Percentiles rank a stretch among this genome's conserved stretches.
phyloP scores from a whole-genome alignment of 352 stramenopile species.

The Pythium insidiosum region DNA sequence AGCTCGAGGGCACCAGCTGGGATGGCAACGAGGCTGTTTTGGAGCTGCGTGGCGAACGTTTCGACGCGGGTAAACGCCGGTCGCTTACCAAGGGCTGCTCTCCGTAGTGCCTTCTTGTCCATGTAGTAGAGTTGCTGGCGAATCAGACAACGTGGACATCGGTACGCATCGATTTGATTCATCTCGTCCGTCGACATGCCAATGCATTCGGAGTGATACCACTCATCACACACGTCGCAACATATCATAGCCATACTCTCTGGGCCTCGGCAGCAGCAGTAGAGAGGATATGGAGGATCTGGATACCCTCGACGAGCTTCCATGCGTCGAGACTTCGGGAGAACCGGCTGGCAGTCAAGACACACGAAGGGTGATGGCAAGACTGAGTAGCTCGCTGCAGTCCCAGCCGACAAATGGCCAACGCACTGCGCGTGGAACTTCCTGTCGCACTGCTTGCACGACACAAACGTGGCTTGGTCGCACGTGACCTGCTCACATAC shows the following conservation, averaged over 20 bases:
- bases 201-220: conserved; percentile 74
- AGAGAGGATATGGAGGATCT: conserved; percentile 22
- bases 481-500: conserved; percentile 64
- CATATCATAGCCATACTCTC: conserved; percentile 80
- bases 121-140: conserved; percentile 65
- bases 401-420: background rate
- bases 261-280: conserved; percentile 59
- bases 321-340: conserved; percentile 1
- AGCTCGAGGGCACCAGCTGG: conserved; percentile 45
- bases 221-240: conserved; percentile 84
- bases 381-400: no score
- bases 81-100: conserved; percentile 33
- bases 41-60: conserved; percentile 41
- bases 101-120: conserved; percentile 41
- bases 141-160: conserved; percentile 58
- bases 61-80: conserved; percentile 44
- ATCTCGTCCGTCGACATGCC: conserved; percentile 44
- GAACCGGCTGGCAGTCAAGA: conserved; percentile 8
- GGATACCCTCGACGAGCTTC: background rate
- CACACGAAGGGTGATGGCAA: conserved; percentile 19
- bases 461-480: conserved; percentile 34
- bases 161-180: conserved; percentile 59
- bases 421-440: conserved; percentile 65
- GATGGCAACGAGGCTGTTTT: conserved; percentile 41
- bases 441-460: conserved; percentile 36